A percentile compares a stretch with the other conserved stretches of the same genome.
These are phyloP conservation scores for Amylostereum areolatum DNA, from an alignment of 1,284 basidiomycete species.

Conservation along the genomic window DNA sequence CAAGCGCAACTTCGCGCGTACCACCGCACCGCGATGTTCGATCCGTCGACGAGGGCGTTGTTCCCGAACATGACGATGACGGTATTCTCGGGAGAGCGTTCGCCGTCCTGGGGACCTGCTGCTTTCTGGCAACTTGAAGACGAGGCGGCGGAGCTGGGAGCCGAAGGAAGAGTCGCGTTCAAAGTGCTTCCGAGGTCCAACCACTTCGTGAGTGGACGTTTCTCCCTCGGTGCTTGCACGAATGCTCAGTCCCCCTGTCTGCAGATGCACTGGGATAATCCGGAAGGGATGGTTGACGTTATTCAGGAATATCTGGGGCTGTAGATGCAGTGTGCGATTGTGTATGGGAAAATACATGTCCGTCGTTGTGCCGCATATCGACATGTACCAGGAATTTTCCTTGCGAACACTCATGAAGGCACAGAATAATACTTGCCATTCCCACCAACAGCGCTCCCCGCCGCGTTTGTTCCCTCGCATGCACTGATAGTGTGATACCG, in stretches of 20 bases:
- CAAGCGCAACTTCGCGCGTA: not conserved
- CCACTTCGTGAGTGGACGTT: not conserved
- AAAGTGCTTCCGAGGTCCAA: not conserved
- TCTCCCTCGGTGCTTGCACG: not conserved
- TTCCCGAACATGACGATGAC: not conserved
- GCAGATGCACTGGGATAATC: not conserved
- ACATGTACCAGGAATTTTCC: no score
- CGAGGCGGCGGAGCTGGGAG: not conserved
- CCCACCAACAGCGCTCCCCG: no score
- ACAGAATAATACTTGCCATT: no score
- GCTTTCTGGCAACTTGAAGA: not conserved
- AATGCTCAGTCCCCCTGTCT: not conserved
- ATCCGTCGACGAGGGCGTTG: not conserved
- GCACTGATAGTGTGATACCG: no score
- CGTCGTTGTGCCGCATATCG: no score
- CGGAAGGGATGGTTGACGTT: not conserved
- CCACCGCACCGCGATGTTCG: conserved; percentile 1
- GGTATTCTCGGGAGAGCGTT: not conserved
- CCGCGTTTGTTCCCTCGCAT: no score
- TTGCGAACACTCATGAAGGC: no score
- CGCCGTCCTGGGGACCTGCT: not conserved
- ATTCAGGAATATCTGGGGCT: not conserved
- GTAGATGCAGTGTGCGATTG: no score
- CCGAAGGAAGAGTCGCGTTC: not conserved
- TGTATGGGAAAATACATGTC: no score